Evolutionary conservation across 2,329 filamentous ascomycete genomes (phyloP).

Genomic region (Albophoma yamanashiensis): DNA sequence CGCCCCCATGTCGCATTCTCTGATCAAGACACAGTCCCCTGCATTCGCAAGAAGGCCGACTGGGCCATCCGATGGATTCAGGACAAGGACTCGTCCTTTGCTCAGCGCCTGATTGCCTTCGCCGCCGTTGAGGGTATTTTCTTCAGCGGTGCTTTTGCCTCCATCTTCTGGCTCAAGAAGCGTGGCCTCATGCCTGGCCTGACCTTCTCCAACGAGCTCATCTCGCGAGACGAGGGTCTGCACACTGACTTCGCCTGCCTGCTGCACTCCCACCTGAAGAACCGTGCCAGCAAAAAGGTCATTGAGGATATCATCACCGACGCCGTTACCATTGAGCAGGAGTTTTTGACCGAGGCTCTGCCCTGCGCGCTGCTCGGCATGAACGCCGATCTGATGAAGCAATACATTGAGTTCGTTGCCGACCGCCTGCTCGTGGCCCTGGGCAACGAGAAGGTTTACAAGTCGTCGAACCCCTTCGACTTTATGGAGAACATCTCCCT

Average conservation of each 20-base stretch:
- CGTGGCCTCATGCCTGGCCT: slow-evolving; percentile 97
- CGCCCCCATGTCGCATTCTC: slow-evolving; percentile 3
- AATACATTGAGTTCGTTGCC: slow-evolving; percentile 99
- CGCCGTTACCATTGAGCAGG: slow-evolving; percentile 89
- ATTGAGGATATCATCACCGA: slow-evolving; percentile 87
- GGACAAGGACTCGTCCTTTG: slow-evolving; percentile 89
- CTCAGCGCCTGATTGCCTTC: slow-evolving; percentile 90
- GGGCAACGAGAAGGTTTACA: slow-evolving; percentile 90
- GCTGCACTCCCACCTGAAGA: slow-evolving; percentile 92
- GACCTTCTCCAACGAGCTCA: slow-evolving; percentile 99
- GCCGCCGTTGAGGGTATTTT: slow-evolving; percentile 99
- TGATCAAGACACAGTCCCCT: slow-evolving; percentile 53
- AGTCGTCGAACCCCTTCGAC: slow-evolving; percentile 91
- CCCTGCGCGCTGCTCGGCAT: slow-evolving; percentile 91
- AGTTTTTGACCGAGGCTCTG: slow-evolving; percentile 93
- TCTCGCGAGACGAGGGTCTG: slow-evolving; percentile 97
- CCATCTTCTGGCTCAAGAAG: slow-evolving; percentile 99
- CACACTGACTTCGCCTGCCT: slow-evolving; percentile 99
- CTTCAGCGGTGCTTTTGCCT: slow-evolving; percentile 97
- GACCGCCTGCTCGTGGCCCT: slow-evolving; percentile 88
- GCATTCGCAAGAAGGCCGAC: slow-evolving; percentile 96
- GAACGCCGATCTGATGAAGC: slow-evolving; percentile 96
- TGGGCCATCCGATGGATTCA: slow-evolving; percentile 95
- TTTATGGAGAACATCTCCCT: slow-evolving; percentile 99
- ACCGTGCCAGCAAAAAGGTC: slow-evolving; percentile 73